Conservation (phyloP, 108 stramenopile genomes). For the Stephanodiscus minutulus region DNA sequence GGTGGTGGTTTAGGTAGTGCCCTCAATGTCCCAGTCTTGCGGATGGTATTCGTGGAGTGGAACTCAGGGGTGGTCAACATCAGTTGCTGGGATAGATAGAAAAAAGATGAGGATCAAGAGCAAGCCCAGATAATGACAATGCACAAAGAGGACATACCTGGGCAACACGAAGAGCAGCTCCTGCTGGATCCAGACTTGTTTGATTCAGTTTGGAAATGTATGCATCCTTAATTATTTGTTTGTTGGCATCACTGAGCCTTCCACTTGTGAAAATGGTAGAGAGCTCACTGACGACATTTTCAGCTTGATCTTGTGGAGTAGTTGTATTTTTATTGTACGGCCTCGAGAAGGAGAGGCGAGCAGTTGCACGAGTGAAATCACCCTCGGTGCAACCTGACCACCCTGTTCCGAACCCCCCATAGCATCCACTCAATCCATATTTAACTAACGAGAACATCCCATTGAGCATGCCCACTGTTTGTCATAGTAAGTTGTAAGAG, state of each 20-base stretch:
- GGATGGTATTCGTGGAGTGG: slow-evolving; percentile 44
- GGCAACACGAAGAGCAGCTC: slow-evolving; percentile 34
- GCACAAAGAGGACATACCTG: slow-evolving; percentile 26
- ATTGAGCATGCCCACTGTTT: slow-evolving; percentile 40
- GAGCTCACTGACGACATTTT: slow-evolving; percentile 35
- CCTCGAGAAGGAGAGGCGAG: slow-evolving; percentile 31
- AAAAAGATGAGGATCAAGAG: not conserved
- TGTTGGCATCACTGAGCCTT: slow-evolving; percentile 44
- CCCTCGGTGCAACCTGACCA: slow-evolving; percentile 24
- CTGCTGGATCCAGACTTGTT: slow-evolving; percentile 5
- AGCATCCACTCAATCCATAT: slow-evolving; percentile 55
- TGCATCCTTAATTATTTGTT: slow-evolving; percentile 25
- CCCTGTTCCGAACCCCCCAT: slow-evolving; percentile 45
- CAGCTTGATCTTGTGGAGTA: slow-evolving; percentile 29
- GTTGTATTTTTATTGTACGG: slow-evolving; percentile 19
- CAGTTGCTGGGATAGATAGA: slow-evolving; percentile 17
- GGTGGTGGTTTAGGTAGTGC: slow-evolving; percentile 12
- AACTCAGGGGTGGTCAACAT: slow-evolving; percentile 55
- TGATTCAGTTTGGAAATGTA: slow-evolving; percentile 19
- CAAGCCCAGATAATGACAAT: not conserved
- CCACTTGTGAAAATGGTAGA: slow-evolving; percentile 55
- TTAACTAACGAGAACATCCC: slow-evolving; percentile 55
- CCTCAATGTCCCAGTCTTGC: slow-evolving; percentile 23
- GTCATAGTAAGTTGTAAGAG: not conserved
- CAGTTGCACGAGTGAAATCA: slow-evolving; percentile 20